These are phyloP conservation scores for Scleromitrula shiraiana DNA, from an alignment of 2,329 filamentous ascomycete genomes.

Conservation along the genomic window DNA sequence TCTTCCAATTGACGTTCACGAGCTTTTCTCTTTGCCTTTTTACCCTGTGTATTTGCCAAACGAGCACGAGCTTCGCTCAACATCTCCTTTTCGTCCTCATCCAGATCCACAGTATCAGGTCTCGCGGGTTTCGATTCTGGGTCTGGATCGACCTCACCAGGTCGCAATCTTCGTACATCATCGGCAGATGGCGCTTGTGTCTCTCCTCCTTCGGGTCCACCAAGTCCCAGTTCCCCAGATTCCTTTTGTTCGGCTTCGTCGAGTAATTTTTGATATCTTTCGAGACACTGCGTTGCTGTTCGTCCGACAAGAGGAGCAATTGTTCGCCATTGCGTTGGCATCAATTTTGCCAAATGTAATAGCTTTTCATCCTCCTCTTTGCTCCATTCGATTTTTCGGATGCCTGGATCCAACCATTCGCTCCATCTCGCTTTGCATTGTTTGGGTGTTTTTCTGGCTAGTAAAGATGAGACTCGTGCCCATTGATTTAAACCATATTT, in stretches of 20 bases:
- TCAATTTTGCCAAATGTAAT: slow-evolving; percentile 91
- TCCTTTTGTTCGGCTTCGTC: slow-evolving; percentile 93
- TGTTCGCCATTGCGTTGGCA: slow-evolving; percentile 98
- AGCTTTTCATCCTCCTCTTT: slow-evolving; percentile 98
- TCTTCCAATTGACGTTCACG: slow-evolving; percentile 93
- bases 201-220: slow-evolving; percentile 80
- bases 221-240: slow-evolving; percentile 69
- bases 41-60: slow-evolving; percentile 94
- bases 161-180: slow-evolving; percentile 79
- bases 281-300: slow-evolving; percentile 93
- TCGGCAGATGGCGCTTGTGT: slow-evolving; percentile 82
- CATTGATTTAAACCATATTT: slow-evolving; percentile 97
- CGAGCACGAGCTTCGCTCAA: slow-evolving; percentile 93
- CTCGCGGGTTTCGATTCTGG: slow-evolving; percentile 92
- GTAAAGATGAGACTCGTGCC: slow-evolving; percentile 94
- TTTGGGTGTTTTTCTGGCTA: slow-evolving; percentile 95
- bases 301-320: slow-evolving; percentile 95
- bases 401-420: slow-evolving; percentile 96
- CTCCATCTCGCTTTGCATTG: slow-evolving; percentile 98
- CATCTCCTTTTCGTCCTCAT: slow-evolving; percentile 99
- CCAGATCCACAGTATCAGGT: slow-evolving; percentile 94
- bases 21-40: slow-evolving; percentile 97
- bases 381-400: slow-evolving; percentile 98
- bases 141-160: slow-evolving; percentile 94
- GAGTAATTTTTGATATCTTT: slow-evolving; percentile 91